A percentile compares a stretch with the other conserved stretches of the same genome.
Evolutionary conservation across 208 protist genomes (phyloP).

Genomic region (Leishmania mexicana): DNA sequence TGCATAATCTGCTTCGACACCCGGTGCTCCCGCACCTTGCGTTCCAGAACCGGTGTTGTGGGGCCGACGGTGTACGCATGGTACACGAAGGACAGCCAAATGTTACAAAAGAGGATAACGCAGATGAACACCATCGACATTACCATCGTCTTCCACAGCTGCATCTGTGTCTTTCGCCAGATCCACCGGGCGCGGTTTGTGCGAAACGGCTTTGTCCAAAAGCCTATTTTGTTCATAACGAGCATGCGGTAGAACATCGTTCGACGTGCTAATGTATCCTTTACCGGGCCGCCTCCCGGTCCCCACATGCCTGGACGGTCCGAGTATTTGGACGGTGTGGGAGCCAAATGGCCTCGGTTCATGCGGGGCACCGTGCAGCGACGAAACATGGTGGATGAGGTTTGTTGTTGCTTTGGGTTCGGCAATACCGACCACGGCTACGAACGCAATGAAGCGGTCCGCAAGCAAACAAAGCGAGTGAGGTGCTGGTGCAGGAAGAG

Average conservation of each 20-base stretch:
- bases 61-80: slow-evolving; percentile 90
- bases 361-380: slow-evolving; percentile 53
- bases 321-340: slow-evolving; percentile 85
- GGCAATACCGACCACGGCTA: not conserved
- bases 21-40: slow-evolving; percentile 90
- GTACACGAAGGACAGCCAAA: slow-evolving; percentile 89
- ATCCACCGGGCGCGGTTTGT: slow-evolving; percentile 81
- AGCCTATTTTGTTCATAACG: slow-evolving; percentile 84
- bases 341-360: slow-evolving; percentile 76
- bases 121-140: slow-evolving; percentile 88
- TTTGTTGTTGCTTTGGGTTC: not conserved
- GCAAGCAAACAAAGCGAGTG: not conserved
- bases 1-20: slow-evolving; percentile 92
- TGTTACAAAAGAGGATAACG: slow-evolving; percentile 78
- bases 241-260: slow-evolving; percentile 89
- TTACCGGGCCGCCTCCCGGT: slow-evolving; percentile 71
- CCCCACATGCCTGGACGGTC: slow-evolving; percentile 90
- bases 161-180: slow-evolving; percentile 87
- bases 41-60: slow-evolving; percentile 84
- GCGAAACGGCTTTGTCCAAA: slow-evolving; percentile 84
- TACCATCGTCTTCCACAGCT: slow-evolving; percentile 88
- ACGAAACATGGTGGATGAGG: slow-evolving; percentile 59
- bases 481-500: not conserved
- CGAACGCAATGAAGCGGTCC: too few relatives aligned
- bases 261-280: slow-evolving; percentile 84